phyloP scores from a whole-genome alignment of 306 rosid species.

The Cucumis cinereus region DNA sequence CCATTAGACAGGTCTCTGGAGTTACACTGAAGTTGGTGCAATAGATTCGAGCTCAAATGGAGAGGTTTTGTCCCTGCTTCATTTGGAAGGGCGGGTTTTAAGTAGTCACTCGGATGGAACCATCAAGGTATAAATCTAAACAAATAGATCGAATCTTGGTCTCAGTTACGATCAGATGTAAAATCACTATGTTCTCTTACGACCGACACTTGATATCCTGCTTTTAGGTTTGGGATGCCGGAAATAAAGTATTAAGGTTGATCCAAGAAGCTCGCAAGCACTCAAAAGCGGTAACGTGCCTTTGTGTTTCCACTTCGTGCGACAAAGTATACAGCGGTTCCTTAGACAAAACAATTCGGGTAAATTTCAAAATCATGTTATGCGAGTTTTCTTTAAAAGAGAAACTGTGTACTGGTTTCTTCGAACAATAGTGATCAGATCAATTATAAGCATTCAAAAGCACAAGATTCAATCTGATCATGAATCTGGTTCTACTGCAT shows the following conservation, averaged over 20 bases:
- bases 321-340: constrained; percentile 76
- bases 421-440: background rate
- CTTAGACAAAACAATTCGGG: constrained; percentile 85
- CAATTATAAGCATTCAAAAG: constrained; percentile 23
- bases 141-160: background rate
- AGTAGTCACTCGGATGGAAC: constrained; percentile 96
- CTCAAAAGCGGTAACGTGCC: constrained; percentile 75
- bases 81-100: constrained; percentile 51
- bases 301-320: constrained; percentile 31
- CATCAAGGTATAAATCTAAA: constrained; percentile 51
- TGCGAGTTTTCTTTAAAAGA: background rate
- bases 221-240: constrained; percentile 75
- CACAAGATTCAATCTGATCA: constrained; percentile 5
- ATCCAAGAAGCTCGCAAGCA: constrained; percentile 77
- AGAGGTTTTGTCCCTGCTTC: constrained; percentile 61
- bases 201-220: constrained; percentile 3
- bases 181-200: background rate
- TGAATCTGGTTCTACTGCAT: background rate
- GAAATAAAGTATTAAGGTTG: constrained; percentile 46
- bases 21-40: constrained; percentile 58
- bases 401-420: background rate
- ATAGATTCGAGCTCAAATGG: constrained; percentile 57
- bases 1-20: constrained; percentile 71
- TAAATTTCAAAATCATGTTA: constrained; percentile 7
- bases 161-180: background rate